These are phyloP conservation scores for Penicillium pancosmium DNA, from an alignment of 495 filamentous ascomycete species.

Conservation along the genomic window DNA sequence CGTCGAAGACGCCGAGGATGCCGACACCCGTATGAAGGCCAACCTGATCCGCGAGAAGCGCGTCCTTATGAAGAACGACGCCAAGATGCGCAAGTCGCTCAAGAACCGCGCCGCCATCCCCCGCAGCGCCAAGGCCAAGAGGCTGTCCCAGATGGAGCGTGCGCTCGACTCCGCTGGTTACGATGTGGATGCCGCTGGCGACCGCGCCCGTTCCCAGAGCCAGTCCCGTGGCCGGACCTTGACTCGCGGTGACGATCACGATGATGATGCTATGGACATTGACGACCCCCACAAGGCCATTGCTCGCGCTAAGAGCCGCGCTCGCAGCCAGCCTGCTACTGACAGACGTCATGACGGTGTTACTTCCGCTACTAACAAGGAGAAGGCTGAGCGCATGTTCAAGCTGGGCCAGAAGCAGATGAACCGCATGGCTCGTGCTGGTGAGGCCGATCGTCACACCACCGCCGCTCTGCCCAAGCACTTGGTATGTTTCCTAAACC, in stretches of 20 bases:
- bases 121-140: slow-evolving; percentile 70
- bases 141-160: slow-evolving; percentile 80
- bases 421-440: slow-evolving; percentile 95
- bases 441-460: slow-evolving; percentile 94
- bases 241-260: slow-evolving; percentile 57
- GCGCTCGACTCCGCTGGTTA: slow-evolving; percentile 83
- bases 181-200: slow-evolving; percentile 72
- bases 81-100: slow-evolving; percentile 86
- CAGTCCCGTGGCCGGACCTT: slow-evolving; percentile 63
- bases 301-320: slow-evolving; percentile 74
- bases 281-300: slow-evolving; percentile 67
- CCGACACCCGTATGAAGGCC: slow-evolving; percentile 85
- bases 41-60: slow-evolving; percentile 94
- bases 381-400: slow-evolving; percentile 78
- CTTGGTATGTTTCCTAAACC: slow-evolving; percentile 63
- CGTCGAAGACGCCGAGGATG: slow-evolving; percentile 81
- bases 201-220: slow-evolving; percentile 69
- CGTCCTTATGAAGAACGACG: slow-evolving; percentile 83
- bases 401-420: slow-evolving; percentile 97
- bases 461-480: slow-evolving; percentile 83
- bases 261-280: slow-evolving; percentile 84
- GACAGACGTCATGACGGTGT: slow-evolving; percentile 84
- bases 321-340: slow-evolving; percentile 71
- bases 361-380: slow-evolving; percentile 49
- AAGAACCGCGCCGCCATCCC: slow-evolving; percentile 96